Base-by-base conservation (phyloP, 176 grass and related monocot genomes). In the Dendrocalamus sinicus region DNA sequence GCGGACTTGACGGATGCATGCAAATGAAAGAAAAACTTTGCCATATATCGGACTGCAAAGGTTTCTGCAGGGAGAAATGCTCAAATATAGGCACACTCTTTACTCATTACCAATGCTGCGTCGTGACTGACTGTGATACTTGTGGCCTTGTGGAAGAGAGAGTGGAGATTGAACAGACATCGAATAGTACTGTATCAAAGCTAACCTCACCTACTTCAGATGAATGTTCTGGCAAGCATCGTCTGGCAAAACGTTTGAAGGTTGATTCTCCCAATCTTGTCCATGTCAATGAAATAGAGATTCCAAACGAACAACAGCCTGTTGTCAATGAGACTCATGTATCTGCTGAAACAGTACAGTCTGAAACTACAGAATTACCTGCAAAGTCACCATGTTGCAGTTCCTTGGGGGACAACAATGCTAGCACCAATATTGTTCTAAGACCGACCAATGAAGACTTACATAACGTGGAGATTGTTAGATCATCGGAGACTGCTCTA, bases 181-280 rank as follows among this genome's bases (percentile, higher is more conserved):
- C 81, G 13, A 87, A 83, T 86, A 79, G 83, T 12, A 88, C 78
- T 67, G 87, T 92, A 70, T 88, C 81, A 58, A 76, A 92, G 63
- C 76, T 73, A 67, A 54, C 85, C 80, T 92, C 80, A 24, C 81
- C 85, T 73, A 80, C 83, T 61, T 72, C 88, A 83, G 65, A 79
- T 68, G 83, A 79, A 85, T 74, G 67, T 32, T 89, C 83, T 59
- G 66, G 73, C 53, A 81, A 90, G 88, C 85, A 81, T 79, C 64
- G 54, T 83, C 50, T 79, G 28, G 73, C 66, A 67, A 92, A 94
- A 90, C 88, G 88, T 41, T 64, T 81, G 26, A 94, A 86, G 65
- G 14, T 73, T 79, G 79, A 88, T 76, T 66, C 73, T 70, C 63
- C 81, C 45, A 58, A 12, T 77, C 19, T 75, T 89, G 23, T 32